A percentile compares a stretch with the other conserved stretches of the same genome.
Evolutionary conservation across 2,329 filamentous ascomycete genomes (phyloP).

Genomic region (Neofusicoccum laricinum): DNA sequence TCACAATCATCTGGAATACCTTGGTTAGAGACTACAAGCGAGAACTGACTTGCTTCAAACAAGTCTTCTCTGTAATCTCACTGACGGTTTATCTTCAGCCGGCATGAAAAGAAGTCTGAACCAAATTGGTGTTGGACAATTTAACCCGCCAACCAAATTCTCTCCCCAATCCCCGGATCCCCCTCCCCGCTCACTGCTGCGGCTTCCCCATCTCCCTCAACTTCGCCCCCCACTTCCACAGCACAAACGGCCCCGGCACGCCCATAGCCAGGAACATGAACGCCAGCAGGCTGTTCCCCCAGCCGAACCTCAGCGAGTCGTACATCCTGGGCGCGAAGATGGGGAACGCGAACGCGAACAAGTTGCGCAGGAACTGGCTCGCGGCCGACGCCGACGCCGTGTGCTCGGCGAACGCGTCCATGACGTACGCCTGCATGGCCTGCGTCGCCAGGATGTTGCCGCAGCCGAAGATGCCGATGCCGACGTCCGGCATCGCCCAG

Average conservation of each 20-base stretch:
- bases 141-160: too few relatives aligned
- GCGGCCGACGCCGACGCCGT: conserved; percentile 59
- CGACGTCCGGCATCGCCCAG: conserved; percentile 46
- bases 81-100: too few relatives aligned
- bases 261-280: conserved; percentile 26
- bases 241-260: conserved; percentile 40
- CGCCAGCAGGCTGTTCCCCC: conserved; percentile 32
- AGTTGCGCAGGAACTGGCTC: conserved; percentile 26
- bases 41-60: too few relatives aligned
- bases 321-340: conserved; percentile 38
- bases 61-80: too few relatives aligned
- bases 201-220: conserved; percentile 40
- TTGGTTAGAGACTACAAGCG: too few relatives aligned
- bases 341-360: conserved; percentile 31
- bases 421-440: conserved; percentile 57
- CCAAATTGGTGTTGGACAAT: too few relatives aligned
- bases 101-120: too few relatives aligned
- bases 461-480: conserved; percentile 44
- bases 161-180: neutral
- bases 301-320: conserved; percentile 35
- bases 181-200: conserved; percentile 13
- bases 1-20: too few relatives aligned
- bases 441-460: conserved; percentile 32
- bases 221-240: conserved; percentile 45
- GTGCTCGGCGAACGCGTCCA: conserved; percentile 58